Evolutionary conservation across 108 stramenopile genomes (phyloP), one percentile per base, ranked within the genome.

Genomic region (Discostella pseudostelligera): DNA sequence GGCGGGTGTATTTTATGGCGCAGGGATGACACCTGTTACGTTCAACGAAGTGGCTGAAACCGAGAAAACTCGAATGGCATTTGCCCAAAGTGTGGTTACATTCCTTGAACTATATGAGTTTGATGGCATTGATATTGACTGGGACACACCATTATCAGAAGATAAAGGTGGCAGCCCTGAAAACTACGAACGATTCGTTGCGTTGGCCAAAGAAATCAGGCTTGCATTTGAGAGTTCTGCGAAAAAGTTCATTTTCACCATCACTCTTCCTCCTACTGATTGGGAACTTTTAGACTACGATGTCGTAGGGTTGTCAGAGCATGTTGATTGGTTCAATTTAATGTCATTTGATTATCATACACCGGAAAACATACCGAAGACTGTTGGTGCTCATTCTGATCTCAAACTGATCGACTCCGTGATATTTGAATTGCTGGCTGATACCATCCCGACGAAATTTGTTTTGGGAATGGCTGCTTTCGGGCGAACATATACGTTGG

Each of bases 41-140:
- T 80, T 72, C 29, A 58, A 59, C 14, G 79, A 80, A 65, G 69
- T 76, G 13, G 69, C 65, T 40, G 56, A 48, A 44, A 72, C 74
- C 11, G 70, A 70, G 37, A 53, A 43, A 25, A 39, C 53, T 50
- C 67, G 79, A 65, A 61, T 76, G 49, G 65, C 75, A 14, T 80
- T 80, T 59, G 79, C 79, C 24, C 58, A 71, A 50, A 76, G 74
- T 55, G 70, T 65, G 3, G 62, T 75, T 24, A 45, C 74, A 36
- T 80, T 80, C 43, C 70, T 76, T 39, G 35, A 47, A 35, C 70
- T 60, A n/a, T 80, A 80, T 57, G 56, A 72, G 10, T 80, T 80
- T 69, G 79, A 80, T 72, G 79, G 79, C 13, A 67, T 80, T 44
- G 79, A 80, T 48, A 64, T 80, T 44, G 79, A 80, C 56, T 80